These are phyloP conservation scores for Aspergillus bertholletiae DNA, from an alignment of 495 filamentous ascomycete species.

Conservation along the genomic window DNA sequence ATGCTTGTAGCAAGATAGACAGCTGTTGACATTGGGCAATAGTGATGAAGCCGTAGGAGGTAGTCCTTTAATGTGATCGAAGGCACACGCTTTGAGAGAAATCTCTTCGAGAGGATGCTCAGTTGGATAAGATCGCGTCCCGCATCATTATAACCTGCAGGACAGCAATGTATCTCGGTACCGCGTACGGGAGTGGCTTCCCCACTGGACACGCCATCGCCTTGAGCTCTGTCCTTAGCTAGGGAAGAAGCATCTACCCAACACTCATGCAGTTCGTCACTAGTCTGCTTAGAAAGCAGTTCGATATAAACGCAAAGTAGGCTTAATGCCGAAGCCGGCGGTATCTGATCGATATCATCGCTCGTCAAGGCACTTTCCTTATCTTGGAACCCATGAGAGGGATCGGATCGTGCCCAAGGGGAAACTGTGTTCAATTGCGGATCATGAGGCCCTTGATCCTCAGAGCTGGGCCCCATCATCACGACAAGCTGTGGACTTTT, in stretches of 20 bases:
- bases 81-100: slow-evolving; percentile 84
- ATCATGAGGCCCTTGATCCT: slow-evolving; percentile 13
- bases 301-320: slow-evolving; percentile 72
- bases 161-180: slow-evolving; percentile 30
- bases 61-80: slow-evolving; percentile 81
- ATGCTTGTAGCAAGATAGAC: slow-evolving; percentile 89
- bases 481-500: slow-evolving; percentile 10
- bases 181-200: slow-evolving; percentile 18
- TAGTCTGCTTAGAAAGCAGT: slow-evolving; percentile 64
- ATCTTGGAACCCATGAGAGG: neutral
- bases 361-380: neutral
- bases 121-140: slow-evolving; percentile 66
- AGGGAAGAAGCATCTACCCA: slow-evolving; percentile 48
- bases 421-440: neutral
- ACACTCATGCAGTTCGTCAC: slow-evolving; percentile 71
- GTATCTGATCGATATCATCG: slow-evolving; percentile 67
- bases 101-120: slow-evolving; percentile 78
- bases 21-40: slow-evolving; percentile 92
- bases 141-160: slow-evolving; percentile 9
- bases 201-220: slow-evolving; percentile 48
- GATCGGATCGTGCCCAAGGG: neutral
- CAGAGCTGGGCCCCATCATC: slow-evolving; percentile 19
- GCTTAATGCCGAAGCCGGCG: slow-evolving; percentile 68
- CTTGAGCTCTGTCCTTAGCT: slow-evolving; percentile 52
- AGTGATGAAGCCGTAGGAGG: slow-evolving; percentile 78